A percentile compares a stretch with the other conserved stretches of the same genome.
These are phyloP conservation scores for Uronychia binucleata DNA, from an alignment of 73 alveolate genomes.

Conservation along the genomic window DNA sequence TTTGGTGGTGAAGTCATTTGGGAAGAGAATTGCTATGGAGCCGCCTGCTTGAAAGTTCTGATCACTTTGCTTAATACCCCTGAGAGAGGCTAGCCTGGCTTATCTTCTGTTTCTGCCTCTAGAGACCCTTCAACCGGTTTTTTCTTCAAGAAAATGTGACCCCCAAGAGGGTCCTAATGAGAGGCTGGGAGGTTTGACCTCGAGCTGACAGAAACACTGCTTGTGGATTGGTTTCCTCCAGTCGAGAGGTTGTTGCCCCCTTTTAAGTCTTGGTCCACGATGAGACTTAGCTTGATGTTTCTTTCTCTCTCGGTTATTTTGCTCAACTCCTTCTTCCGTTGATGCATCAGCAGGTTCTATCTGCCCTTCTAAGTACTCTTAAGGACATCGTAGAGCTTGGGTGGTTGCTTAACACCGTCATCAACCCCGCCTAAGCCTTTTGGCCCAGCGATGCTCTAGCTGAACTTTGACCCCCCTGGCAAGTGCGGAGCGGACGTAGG, in stretches of 20 bases:
- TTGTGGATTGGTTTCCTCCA: background rate
- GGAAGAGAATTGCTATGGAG: too few relatives aligned
- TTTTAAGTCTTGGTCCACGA: background rate
- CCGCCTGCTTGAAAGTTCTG: too few relatives aligned
- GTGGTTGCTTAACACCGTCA: background rate
- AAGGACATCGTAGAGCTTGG: background rate
- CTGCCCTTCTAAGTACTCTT: background rate
- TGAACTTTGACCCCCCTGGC: too few relatives aligned
- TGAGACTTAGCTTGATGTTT: background rate
- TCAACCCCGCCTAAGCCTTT: background rate
- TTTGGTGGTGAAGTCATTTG: too few relatives aligned
- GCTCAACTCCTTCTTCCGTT: background rate
- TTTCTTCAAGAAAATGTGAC: background rate
- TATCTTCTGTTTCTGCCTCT: too few relatives aligned
- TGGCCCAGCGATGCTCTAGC: too few relatives aligned
- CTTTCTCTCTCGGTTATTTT: background rate
- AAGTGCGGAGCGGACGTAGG: too few relatives aligned
- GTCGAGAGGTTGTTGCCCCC: background rate
- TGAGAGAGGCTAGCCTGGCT: too few relatives aligned
- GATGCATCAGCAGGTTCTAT: background rate
- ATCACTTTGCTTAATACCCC: too few relatives aligned
- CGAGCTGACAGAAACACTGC: background rate
- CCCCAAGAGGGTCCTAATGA: background rate
- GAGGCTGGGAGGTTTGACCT: background rate
- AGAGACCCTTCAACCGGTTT: too few relatives aligned